Base-by-base conservation (phyloP, 23 red algal genomes). In the Porphyridium purpureum region DNA sequence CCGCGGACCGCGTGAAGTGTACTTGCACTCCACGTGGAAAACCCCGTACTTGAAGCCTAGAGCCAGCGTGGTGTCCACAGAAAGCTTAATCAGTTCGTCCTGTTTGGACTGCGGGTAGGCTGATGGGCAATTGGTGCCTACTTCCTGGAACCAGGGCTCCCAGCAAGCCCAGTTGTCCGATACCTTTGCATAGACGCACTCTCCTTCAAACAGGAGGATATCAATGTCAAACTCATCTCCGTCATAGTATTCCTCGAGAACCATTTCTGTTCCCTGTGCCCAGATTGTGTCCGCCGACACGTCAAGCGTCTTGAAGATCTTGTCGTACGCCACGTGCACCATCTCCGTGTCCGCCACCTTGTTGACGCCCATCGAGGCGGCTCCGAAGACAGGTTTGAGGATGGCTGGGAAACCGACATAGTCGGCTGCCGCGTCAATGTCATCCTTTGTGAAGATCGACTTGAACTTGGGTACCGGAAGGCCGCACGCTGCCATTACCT, bases 141-240 rank as follows among this genome's bases (percentile, higher is more conserved):
- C 44, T 46, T 98, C 90, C 59, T 98, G 80, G 54, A 74, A 98
- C 90, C 90, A 98, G 8, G 90, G 90, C 50, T 80, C 66, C 47
- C 55, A 55, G 50, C 72, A 85, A 15, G 78, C 80, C 90, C 90
- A 98, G 52, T 98, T 98, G 35, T 98, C 90, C 31, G 80, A 79
- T 27, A 98, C 62, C 23, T 55, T 64, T 0, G 34, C 67, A 38
- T 98, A 98, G 1, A 98, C 90, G 55, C 59, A 64, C 32, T 73
- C 42, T 15, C 80, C 90, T 7, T 86, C 32, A 24, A 56, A 86
- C 19, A 98, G 64, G 0, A 98, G 38, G 9, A 85, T 34, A 44
- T 98, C 90, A 36, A 85, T 65, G 57, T 98, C 90, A 66, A 98
- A 98, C 50, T 98, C 90, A 24, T 86, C 80, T 0, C 90, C 90